Conservation (phyloP, 2,329 filamentous ascomycete genomes). For the Talaromyces sp. region DNA sequence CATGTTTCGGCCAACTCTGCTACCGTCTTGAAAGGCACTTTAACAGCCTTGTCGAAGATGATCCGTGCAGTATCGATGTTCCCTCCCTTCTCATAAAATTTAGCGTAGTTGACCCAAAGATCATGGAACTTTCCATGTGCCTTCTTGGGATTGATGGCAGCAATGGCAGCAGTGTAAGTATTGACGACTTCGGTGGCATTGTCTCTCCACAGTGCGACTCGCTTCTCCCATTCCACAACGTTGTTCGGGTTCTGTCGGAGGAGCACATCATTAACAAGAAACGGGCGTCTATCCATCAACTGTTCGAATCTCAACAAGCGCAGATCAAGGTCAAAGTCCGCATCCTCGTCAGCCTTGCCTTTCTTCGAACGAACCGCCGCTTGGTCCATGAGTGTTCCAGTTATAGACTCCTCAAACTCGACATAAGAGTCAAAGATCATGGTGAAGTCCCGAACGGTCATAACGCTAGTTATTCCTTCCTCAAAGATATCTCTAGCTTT, state of each 20-base stretch:
- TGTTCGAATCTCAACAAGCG: constrained; percentile 98
- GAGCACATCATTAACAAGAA: constrained; percentile 92
- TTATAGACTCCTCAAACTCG: constrained; percentile 95
- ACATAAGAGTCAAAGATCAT: constrained; percentile 94
- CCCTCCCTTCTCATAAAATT: constrained; percentile 86
- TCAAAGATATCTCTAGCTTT: constrained; percentile 89
- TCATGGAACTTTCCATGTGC: constrained; percentile 90
- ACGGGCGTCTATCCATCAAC: constrained; percentile 92
- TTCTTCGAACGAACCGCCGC: constrained; percentile 75
- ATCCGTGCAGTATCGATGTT: constrained; percentile 79
- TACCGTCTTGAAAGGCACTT: constrained; percentile 97
- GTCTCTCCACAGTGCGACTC: constrained; percentile 90
- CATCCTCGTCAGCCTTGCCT: constrained; percentile 69
- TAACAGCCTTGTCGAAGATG: constrained; percentile 96
- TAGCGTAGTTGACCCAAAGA: constrained; percentile 93
- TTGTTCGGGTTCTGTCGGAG: constrained; percentile 94
- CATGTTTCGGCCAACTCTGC: constrained; percentile 95
- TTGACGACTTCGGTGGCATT: constrained; percentile 88
- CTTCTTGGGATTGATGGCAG: constrained; percentile 88
- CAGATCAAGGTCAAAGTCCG: constrained; percentile 91
- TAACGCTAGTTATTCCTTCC: constrained; percentile 93
- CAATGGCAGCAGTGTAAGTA: constrained; percentile 91
- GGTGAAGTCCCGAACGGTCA: constrained; percentile 97
- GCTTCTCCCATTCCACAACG: constrained; percentile 94
- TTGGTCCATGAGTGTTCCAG: constrained; percentile 83